Percentiles rank a stretch among this genome's conserved stretches.
These are phyloP conservation scores for Phoenix dactylifera DNA, from an alignment of 176 grass and related monocot species.

Conservation along the genomic window DNA sequence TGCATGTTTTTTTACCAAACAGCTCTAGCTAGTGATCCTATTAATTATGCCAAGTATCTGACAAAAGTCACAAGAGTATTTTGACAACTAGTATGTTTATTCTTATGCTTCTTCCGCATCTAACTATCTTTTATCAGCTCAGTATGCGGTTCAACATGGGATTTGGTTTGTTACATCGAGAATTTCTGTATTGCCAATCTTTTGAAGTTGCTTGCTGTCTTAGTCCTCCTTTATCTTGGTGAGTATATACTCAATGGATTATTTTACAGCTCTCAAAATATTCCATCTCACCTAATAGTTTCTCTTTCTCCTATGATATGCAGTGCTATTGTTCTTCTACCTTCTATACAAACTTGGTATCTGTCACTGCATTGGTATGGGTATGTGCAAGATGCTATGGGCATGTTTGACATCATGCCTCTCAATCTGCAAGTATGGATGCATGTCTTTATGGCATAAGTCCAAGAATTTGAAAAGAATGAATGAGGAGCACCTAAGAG, in stretches of 20 bases:
- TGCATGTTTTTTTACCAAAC: too few species aligned
- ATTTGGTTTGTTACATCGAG: slow-evolving; percentile 56
- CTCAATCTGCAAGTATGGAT: slow-evolving; percentile 17
- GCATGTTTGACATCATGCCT: slow-evolving; percentile 30
- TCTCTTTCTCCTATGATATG: not conserved
- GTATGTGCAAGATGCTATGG: slow-evolving; percentile 22
- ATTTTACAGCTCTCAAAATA: not conserved
- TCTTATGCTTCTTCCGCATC: not conserved
- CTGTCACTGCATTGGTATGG: slow-evolving; percentile 26
- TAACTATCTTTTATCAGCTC: slow-evolving; percentile 21
- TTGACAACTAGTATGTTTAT: not conserved
- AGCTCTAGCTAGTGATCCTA: too few species aligned
- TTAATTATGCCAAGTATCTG: too few species aligned
- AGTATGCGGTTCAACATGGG: slow-evolving; percentile 40
- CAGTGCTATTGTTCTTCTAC: slow-evolving; percentile 51
- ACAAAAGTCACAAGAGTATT: too few species aligned
- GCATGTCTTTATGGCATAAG: slow-evolving; percentile 29
- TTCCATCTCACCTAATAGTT: not conserved
- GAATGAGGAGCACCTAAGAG: not conserved
- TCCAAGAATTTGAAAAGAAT: slow-evolving; percentile 16
- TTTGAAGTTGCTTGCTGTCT: slow-evolving; percentile 28
- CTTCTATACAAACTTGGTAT: slow-evolving; percentile 42
- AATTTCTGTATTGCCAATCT: slow-evolving; percentile 52
- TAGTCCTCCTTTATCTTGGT: slow-evolving; percentile 49
- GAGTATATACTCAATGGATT: not conserved